These are phyloP conservation scores for Wilcoxina mikolae DNA, from an alignment of 495 filamentous ascomycete species.

Conservation along the genomic window DNA sequence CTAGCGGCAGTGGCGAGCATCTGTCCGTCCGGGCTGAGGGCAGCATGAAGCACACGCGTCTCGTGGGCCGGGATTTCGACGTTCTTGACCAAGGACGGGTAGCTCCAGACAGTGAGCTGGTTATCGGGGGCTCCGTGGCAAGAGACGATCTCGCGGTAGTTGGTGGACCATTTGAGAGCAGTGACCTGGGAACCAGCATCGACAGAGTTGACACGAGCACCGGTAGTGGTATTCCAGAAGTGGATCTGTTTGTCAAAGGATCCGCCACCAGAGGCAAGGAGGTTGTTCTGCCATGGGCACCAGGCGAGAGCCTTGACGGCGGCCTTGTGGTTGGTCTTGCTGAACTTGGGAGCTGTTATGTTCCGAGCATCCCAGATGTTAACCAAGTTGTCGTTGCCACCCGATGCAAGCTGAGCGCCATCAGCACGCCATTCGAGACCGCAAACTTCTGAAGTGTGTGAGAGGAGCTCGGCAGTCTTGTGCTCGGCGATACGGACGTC, in stretches of 20 bases:
- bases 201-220: constrained; percentile 95
- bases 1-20: constrained; percentile 76
- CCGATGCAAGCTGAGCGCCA: constrained; percentile 88
- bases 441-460: constrained; percentile 93
- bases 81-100: constrained; percentile 88
- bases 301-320: constrained; percentile 96
- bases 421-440: constrained; percentile 95
- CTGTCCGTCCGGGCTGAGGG: constrained; percentile 88
- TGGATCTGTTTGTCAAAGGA: constrained; percentile 96
- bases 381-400: constrained; percentile 96
- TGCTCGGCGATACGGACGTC: constrained; percentile 95
- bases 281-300: constrained; percentile 97
- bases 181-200: constrained; percentile 96
- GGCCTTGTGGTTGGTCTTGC: constrained; percentile 97
- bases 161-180: constrained; percentile 82
- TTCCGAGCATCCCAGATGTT: constrained; percentile 98
- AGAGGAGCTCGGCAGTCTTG: constrained; percentile 92
- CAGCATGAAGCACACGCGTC: constrained; percentile 87
- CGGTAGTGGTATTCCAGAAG: constrained; percentile 98
- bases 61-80: constrained; percentile 99
- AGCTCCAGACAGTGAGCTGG: constrained; percentile 95
- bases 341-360: constrained; percentile 84
- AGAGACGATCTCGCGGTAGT: constrained; percentile 95
- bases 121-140: constrained; percentile 98
- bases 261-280: constrained; percentile 90